A percentile compares a stretch with the other conserved stretches of the same genome.
Conservation (phyloP, 2,329 filamentous ascomycete genomes). For the Diaporthe eres region DNA sequence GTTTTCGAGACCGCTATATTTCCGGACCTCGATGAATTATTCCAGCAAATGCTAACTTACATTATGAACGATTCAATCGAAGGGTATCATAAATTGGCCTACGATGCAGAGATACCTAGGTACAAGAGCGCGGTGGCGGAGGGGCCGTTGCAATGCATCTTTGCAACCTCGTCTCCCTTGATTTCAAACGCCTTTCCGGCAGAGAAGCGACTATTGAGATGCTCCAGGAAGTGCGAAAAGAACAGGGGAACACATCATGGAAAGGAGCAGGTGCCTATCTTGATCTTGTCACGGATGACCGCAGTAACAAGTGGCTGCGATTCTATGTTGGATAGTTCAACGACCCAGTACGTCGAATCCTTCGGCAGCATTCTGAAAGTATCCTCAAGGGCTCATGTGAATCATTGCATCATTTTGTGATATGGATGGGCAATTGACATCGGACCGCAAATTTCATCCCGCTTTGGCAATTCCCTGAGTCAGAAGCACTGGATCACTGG, state of each 20-base stretch:
- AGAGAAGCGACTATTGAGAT: neutral
- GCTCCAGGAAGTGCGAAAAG: neutral
- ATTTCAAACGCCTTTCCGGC: neutral
- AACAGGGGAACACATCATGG: neutral
- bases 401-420: neutral
- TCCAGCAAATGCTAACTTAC: neutral
- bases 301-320: neutral
- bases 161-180: neutral
- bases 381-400: neutral
- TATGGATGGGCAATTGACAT: neutral
- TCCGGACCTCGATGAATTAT: neutral
- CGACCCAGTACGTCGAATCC: neutral
- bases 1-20: neutral
- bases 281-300: neutral
- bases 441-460: neutral
- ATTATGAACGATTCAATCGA: neutral
- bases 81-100: neutral
- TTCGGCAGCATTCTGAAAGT: neutral
- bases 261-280: neutral
- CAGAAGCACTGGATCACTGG: neutral
- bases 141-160: neutral
- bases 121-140: neutral
- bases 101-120: neutral
- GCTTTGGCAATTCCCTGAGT: neutral
- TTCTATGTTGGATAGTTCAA: neutral